Conservation (phyloP, 1,284 basidiomycete genomes). For the Trichosporon sp. region DNA sequence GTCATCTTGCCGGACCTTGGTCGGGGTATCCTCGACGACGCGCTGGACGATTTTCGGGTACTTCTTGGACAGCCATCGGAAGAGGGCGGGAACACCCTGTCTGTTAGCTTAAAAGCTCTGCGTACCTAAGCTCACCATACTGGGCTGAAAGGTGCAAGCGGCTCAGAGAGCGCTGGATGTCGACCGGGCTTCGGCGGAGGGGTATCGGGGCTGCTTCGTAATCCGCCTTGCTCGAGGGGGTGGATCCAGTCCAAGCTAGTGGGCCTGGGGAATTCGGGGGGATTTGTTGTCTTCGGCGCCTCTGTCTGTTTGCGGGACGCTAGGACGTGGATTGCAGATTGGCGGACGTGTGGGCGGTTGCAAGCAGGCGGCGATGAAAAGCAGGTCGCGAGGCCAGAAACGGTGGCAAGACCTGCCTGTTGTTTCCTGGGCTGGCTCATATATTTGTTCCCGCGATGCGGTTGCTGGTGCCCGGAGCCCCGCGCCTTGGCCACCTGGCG, state of each 20-base stretch:
- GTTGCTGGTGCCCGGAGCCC: not conserved
- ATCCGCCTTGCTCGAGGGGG: not conserved
- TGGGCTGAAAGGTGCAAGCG: not conserved
- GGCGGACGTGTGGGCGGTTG: not conserved
- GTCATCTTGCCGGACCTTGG: slow-evolving; percentile 57
- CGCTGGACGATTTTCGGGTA: slow-evolving; percentile 88
- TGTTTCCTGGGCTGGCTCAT: not conserved
- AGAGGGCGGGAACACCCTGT: slow-evolving; percentile 81
- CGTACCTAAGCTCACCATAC: slow-evolving; percentile 14
- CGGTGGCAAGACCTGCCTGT: not conserved
- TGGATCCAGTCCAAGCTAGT: not conserved
- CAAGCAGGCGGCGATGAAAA: not conserved
- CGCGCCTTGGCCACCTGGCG: too few relatives aligned
- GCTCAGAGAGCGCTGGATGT: not conserved
- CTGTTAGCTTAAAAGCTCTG: not conserved
- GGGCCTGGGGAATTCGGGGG: not conserved
- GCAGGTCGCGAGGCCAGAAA: not conserved
- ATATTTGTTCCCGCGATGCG: not conserved
- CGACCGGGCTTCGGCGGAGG: not conserved
- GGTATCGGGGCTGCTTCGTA: not conserved
- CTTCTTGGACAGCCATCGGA: slow-evolving; percentile 92
- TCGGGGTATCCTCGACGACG: slow-evolving; percentile 77
- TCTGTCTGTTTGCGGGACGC: not conserved
- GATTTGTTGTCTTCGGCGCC: not conserved
- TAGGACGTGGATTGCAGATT: not conserved